Conservation (phyloP, 2,329 filamentous ascomycete species). For the Madurella fahalii region DNA sequence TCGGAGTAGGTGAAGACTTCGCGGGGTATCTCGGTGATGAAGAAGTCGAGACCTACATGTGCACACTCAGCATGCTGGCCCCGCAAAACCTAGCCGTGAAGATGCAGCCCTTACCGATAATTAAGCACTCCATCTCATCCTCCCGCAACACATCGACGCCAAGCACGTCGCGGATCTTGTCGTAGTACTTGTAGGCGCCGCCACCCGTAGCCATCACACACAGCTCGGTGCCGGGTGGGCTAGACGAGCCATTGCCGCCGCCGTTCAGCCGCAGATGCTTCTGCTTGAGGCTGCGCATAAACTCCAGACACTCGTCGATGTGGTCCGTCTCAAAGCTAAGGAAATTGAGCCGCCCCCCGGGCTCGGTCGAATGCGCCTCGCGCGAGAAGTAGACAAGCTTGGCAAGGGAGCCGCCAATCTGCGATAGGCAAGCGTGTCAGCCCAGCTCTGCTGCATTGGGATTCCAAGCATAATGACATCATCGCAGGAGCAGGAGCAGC, state of each 20-base stretch:
- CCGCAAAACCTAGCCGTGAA: background rate
- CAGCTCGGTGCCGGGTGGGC: slow-evolving; percentile 51
- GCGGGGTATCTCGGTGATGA: slow-evolving; percentile 94
- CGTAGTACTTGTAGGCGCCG: slow-evolving; percentile 95
- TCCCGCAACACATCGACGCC: slow-evolving; percentile 86
- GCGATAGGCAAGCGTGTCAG: slow-evolving; percentile 17
- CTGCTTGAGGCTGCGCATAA: slow-evolving; percentile 79
- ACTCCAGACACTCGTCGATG: slow-evolving; percentile 90
- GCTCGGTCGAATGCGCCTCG: slow-evolving; percentile 72
- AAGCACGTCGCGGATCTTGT: slow-evolving; percentile 77
- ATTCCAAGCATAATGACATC: slow-evolving; percentile 21
- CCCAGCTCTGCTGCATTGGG: background rate
- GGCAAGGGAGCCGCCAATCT: slow-evolving; percentile 93
- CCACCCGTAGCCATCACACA: slow-evolving; percentile 95
- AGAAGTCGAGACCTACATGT: slow-evolving; percentile 77
- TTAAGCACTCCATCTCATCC: slow-evolving; percentile 98
- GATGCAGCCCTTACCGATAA: slow-evolving; percentile 57
- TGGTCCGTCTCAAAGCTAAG: slow-evolving; percentile 93
- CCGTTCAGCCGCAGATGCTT: slow-evolving; percentile 76
- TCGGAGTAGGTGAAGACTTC: slow-evolving; percentile 98
- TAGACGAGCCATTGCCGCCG: slow-evolving; percentile 37
- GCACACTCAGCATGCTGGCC: background rate
- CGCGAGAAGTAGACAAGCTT: slow-evolving; percentile 97
- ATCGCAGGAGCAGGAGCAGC: slow-evolving; percentile 10
- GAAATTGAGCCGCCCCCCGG: slow-evolving; percentile 89